A percentile compares a stretch with the other conserved stretches of the same genome.
phyloP scores from a whole-genome alignment of 1,284 basidiomycete species.

The Irpex rosettiformis region DNA sequence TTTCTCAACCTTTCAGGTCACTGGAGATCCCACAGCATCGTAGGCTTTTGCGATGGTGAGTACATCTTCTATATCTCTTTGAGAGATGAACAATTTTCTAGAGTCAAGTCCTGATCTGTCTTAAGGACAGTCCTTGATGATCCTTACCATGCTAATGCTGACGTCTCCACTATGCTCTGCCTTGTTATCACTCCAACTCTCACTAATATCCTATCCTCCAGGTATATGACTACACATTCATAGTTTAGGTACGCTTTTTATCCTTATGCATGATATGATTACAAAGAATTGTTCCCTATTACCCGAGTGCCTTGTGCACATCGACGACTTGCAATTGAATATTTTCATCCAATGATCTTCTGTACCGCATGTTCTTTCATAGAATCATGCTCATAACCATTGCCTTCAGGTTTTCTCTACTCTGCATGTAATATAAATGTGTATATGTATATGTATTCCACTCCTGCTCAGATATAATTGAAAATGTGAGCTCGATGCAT shows the following conservation, averaged over 20 bases:
- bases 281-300: constrained; percentile 18
- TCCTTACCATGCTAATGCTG: constrained; percentile 83
- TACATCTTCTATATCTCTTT: constrained; percentile 20
- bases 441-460: no score
- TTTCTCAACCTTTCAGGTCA: background rate
- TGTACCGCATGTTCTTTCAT: constrained; percentile 1
- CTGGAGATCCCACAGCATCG: background rate
- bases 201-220: constrained; percentile 29
- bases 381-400: background rate
- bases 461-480: background rate
- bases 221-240: constrained; percentile 2
- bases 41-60: constrained; percentile 34
- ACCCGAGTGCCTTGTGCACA: constrained; percentile 14
- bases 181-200: constrained; percentile 11
- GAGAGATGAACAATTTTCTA: constrained; percentile 65
- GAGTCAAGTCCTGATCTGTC: constrained; percentile 86
- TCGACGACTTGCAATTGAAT: constrained; percentile 25
- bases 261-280: constrained; percentile 19
- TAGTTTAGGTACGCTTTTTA: constrained; percentile 2
- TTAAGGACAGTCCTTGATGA: constrained; percentile 70
- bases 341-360: constrained; percentile 42
- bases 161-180: constrained; percentile 29
- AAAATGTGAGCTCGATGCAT: background rate
- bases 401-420: background rate
- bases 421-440: no score